Evolutionary conservation across 2,329 filamentous ascomycete genomes (phyloP).

Genomic region (Tolypocladium guangdongense): DNA sequence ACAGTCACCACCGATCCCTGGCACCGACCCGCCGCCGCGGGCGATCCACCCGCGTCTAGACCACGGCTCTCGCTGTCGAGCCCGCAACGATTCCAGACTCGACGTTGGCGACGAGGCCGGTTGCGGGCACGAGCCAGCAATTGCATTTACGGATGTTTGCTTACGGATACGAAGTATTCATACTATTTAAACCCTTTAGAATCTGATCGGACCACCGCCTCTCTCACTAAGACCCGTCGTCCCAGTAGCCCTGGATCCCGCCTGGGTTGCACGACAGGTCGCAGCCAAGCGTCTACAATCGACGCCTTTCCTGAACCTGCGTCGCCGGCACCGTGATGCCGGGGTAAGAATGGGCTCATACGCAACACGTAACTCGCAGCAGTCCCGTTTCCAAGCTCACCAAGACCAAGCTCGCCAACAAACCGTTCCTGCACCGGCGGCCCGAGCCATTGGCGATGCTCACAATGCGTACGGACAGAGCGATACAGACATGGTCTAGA

Average conservation of each 20-base stretch:
- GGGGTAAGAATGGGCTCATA: not conserved
- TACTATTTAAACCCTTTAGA: too few relatives aligned
- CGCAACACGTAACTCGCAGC: not conserved
- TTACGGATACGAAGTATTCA: too few relatives aligned
- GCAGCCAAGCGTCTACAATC: too few relatives aligned
- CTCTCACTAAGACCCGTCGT: not conserved
- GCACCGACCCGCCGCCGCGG: not conserved
- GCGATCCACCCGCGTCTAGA: constrained; percentile 3
- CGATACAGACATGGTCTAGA: not conserved
- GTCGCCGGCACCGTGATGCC: not conserved
- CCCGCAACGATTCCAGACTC: not conserved
- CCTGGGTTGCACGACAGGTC: not conserved
- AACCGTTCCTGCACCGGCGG: not conserved
- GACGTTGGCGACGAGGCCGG: not conserved
- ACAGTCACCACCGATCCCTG: not conserved
- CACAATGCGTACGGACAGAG: not conserved
- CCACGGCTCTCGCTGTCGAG: not conserved
- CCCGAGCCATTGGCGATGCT: not conserved
- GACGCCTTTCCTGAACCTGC: constrained; percentile 15
- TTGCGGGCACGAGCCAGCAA: not conserved
- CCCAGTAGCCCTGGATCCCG: not conserved
- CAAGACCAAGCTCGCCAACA: not conserved
- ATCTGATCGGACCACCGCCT: not conserved
- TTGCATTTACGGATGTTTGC: not conserved
- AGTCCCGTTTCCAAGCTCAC: too few relatives aligned